Conservation (phyloP, 2,329 filamentous ascomycete species). For the Clonostachys byssicola region DNA sequence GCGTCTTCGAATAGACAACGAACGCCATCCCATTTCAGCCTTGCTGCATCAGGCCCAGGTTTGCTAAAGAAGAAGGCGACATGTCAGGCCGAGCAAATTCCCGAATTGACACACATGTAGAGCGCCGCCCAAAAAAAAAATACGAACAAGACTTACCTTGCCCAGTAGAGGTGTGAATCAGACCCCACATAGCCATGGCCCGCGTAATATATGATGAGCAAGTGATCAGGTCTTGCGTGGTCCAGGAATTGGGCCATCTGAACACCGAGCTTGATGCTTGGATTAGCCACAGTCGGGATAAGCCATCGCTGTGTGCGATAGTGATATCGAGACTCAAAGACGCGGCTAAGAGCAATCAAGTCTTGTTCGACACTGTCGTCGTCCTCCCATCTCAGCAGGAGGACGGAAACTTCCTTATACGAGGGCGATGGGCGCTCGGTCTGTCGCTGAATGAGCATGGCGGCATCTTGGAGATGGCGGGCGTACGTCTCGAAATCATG, state of each 20-base stretch:
- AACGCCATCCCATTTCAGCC: constrained; percentile 60
- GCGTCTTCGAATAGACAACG: constrained; percentile 59
- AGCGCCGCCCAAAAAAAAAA: constrained; percentile 3
- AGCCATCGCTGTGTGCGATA: constrained; percentile 57
- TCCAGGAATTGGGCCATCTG: constrained; percentile 58
- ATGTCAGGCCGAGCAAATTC: background rate
- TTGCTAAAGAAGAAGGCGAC: constrained; percentile 36
- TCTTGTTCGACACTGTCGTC: constrained; percentile 50
- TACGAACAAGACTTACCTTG: constrained; percentile 45
- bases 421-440: constrained; percentile 43
- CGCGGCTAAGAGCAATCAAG: constrained; percentile 47
- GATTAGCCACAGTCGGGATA: constrained; percentile 55
- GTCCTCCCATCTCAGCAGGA: constrained; percentile 60
- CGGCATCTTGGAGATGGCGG: constrained; percentile 63
- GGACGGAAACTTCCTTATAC: constrained; percentile 55
- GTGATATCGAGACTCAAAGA: constrained; percentile 56
- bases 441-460: constrained; percentile 62
- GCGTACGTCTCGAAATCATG: constrained; percentile 65
- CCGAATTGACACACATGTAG: constrained; percentile 4
- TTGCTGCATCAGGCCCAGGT: constrained; percentile 51
- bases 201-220: constrained; percentile 62
- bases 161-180: constrained; percentile 62
- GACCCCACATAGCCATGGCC: constrained; percentile 55
- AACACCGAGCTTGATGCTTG: constrained; percentile 57
- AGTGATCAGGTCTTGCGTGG: constrained; percentile 50